These are phyloP conservation scores for Niveomyces coronatus DNA, from an alignment of 2,329 filamentous ascomycete genomes.

Conservation along the genomic window DNA sequence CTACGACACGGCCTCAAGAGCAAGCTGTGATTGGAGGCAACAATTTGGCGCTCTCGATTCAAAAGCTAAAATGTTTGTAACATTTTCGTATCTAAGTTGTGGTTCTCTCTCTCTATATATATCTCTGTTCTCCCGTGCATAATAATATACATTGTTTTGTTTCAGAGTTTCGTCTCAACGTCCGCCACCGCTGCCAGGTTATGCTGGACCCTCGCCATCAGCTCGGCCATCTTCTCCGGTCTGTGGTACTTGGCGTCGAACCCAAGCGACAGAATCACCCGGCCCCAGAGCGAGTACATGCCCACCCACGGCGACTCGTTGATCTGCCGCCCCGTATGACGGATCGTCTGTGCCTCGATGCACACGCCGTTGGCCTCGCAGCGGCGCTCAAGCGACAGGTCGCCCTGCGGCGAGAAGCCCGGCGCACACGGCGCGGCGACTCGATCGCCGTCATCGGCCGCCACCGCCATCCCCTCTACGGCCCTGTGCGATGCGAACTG, in stretches of 20 bases:
- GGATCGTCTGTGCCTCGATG: neutral
- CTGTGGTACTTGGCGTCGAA: constrained; percentile 2
- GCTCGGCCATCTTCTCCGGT: neutral
- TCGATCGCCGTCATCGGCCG: too few species aligned
- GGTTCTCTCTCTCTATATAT: too few species aligned
- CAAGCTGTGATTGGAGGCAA: too few species aligned
- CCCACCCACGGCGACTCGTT: constrained; percentile 3
- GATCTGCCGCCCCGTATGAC: constrained; percentile 1
- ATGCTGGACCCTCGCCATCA: neutral
- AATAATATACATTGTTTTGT: too few species aligned
- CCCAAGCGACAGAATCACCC: neutral
- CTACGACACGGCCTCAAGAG: neutral
- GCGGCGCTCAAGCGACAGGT: neutral
- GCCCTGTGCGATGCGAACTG: neutral
- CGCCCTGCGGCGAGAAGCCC: constrained; percentile 2
- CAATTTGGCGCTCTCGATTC: too few species aligned
- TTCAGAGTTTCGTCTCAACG: neutral
- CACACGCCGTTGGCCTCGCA: neutral
- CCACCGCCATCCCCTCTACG: neutral
- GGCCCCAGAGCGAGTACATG: neutral
- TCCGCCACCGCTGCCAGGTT: neutral
- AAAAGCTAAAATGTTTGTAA: too few species aligned
- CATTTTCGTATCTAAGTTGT: too few species aligned
- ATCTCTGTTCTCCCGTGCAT: too few species aligned
- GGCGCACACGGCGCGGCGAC: neutral